Percentiles rank a stretch among this genome's conserved stretches.
Conservation (phyloP, 306 rosid species). For the Crataegus laevigata region DNA sequence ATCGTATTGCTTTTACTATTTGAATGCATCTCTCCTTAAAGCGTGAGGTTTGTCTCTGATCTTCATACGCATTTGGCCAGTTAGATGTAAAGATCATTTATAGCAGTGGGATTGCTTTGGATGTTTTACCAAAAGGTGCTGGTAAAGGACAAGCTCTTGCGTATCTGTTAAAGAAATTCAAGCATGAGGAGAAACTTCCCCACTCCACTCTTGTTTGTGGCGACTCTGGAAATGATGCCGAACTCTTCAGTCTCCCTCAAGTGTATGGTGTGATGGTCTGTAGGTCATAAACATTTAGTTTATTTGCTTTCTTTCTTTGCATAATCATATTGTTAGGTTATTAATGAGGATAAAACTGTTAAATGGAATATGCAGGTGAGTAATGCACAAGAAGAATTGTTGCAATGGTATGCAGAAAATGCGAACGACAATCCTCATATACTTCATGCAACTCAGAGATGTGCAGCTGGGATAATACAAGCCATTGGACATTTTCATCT, state of each 20-base stretch:
- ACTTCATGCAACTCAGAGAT: constrained; percentile 59
- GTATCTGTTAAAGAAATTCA: constrained; percentile 70
- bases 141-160: constrained; percentile 99
- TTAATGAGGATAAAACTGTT: not conserved
- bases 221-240: constrained; percentile 97
- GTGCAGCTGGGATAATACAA: constrained; percentile 80
- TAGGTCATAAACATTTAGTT: constrained; percentile 23
- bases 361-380: constrained; percentile 52
- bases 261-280: constrained; percentile 94
- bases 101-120: constrained; percentile 94
- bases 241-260: constrained; percentile 80
- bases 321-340: constrained; percentile 5
- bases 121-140: constrained; percentile 85
- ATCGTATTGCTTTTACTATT: not conserved
- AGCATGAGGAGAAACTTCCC: constrained; percentile 58
- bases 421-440: constrained; percentile 35
- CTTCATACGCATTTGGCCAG: constrained; percentile 29
- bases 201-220: constrained; percentile 83
- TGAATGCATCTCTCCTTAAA: constrained; percentile 3
- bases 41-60: not conserved
- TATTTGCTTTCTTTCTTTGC: constrained; percentile 7
- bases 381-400: constrained; percentile 91
- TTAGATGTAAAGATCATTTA: constrained; percentile 71
- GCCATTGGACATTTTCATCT: constrained; percentile 57
- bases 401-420: constrained; percentile 54